Conservation (phyloP, 345 rosid genomes). For the Acer negundo region DNA sequence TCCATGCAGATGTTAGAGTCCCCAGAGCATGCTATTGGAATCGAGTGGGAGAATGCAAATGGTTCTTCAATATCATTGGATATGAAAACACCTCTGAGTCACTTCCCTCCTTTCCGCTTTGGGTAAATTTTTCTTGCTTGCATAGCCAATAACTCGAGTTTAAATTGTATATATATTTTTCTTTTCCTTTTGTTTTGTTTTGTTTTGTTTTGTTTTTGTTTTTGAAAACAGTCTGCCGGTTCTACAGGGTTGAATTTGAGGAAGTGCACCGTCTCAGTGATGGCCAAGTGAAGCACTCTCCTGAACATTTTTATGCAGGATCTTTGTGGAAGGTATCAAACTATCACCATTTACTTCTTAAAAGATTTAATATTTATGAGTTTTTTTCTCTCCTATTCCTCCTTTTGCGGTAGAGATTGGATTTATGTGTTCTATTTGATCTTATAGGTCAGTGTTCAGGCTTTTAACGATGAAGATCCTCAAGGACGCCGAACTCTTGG, state of each 20-base stretch:
- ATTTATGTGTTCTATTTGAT: conserved; percentile 20
- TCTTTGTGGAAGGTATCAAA: conserved; percentile 94
- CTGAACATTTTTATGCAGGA: conserved; percentile 91
- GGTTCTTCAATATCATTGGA: conserved; percentile 82
- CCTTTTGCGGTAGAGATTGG: conserved; percentile 14
- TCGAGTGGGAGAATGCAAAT: conserved; percentile 74
- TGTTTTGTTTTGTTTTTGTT: conserved; percentile 6
- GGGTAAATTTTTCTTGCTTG: conserved; percentile 57
- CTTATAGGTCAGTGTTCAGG: conserved; percentile 89
- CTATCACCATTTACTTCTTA: background rate
- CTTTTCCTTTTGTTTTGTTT: conserved; percentile 1
- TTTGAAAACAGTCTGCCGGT: conserved; percentile 17
- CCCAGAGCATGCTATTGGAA: conserved; percentile 55
- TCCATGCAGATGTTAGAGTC: conserved; percentile 72
- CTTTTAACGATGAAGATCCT: conserved; percentile 94
- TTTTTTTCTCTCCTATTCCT: background rate
- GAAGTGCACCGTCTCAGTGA: conserved; percentile 89
- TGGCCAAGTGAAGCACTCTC: conserved; percentile 97
- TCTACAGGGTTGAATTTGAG: conserved; percentile 75
- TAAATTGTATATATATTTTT: background rate
- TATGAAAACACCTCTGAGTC: conserved; percentile 87
- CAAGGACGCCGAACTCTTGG: conserved; percentile 96
- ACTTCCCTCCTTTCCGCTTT: conserved; percentile 97
- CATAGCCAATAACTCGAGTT: background rate
- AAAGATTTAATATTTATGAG: background rate